These are phyloP conservation scores for Penicillium sp. DNA, from an alignment of 2,329 filamentous ascomycete genomes.

Conservation along the genomic window DNA sequence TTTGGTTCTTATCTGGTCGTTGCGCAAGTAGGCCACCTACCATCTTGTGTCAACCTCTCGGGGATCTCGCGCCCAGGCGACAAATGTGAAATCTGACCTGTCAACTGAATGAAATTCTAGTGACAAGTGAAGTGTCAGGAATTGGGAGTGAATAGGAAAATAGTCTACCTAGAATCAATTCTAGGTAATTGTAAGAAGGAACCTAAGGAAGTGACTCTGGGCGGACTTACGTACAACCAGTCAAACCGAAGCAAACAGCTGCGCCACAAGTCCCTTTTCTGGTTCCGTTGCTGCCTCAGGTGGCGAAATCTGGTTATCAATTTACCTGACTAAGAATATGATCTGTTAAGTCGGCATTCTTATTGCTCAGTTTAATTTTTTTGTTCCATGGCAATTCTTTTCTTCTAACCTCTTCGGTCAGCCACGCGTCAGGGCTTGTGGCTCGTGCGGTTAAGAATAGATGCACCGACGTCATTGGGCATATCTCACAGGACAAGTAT, in stretches of 20 bases:
- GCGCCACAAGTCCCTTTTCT: constrained; percentile 17
- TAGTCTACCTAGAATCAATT: constrained; percentile 2
- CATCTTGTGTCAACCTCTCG: constrained; percentile 29
- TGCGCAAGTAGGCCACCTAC: constrained; percentile 19
- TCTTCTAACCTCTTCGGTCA: not conserved
- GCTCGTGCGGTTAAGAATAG: constrained; percentile 20
- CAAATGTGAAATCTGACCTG: constrained; percentile 24
- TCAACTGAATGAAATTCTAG: constrained; percentile 10
- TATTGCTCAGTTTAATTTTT: not conserved
- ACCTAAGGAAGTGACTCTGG: not conserved
- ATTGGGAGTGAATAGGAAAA: constrained; percentile 5
- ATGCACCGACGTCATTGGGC: constrained; percentile 23
- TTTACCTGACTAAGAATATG: not conserved
- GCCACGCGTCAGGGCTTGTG: constrained; percentile 14
- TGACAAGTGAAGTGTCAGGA: not conserved
- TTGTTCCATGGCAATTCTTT: not conserved
- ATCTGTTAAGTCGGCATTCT: not conserved
- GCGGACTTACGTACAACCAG: constrained; percentile 20
- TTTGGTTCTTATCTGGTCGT: not conserved
- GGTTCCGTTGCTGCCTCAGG: constrained; percentile 16
- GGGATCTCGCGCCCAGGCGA: constrained; percentile 25
- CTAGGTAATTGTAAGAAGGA: constrained; percentile 8
- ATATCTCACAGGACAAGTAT: constrained; percentile 3
- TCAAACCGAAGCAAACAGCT: constrained; percentile 21
- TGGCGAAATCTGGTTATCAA: constrained; percentile 8